A percentile compares a stretch with the other conserved stretches of the same genome.
These are phyloP conservation scores for Monosporascus cannonballus DNA, from an alignment of 2,329 filamentous ascomycete genomes.

Conservation along the genomic window DNA sequence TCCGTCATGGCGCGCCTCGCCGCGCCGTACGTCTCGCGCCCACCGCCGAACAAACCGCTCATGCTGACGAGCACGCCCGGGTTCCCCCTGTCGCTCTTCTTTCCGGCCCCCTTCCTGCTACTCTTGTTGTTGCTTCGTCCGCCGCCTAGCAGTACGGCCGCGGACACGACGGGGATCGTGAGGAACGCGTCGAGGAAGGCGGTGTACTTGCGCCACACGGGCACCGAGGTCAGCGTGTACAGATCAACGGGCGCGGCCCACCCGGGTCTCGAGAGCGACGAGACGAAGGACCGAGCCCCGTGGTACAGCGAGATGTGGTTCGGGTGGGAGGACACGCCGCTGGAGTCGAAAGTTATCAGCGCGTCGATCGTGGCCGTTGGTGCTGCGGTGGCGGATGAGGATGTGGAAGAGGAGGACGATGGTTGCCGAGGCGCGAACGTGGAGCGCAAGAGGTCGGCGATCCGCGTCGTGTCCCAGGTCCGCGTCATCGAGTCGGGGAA, in stretches of 20 bases:
- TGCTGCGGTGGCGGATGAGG: constrained; percentile 21
- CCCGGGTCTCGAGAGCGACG: constrained; percentile 56
- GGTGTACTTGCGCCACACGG: constrained; percentile 73
- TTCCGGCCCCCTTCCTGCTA: constrained; percentile 3
- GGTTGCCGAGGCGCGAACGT: constrained; percentile 63
- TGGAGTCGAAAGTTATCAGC: constrained; percentile 82
- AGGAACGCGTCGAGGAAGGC: constrained; percentile 69
- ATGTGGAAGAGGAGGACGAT: constrained; percentile 6
- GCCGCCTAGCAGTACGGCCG: constrained; percentile 42
- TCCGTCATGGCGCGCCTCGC: constrained; percentile 84
- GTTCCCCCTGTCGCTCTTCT: constrained; percentile 34
- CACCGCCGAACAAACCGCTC: constrained; percentile 54
- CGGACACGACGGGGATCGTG: constrained; percentile 56
- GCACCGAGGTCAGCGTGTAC: constrained; percentile 75
- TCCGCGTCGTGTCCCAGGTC: constrained; percentile 65
- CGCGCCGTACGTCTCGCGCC: constrained; percentile 42
- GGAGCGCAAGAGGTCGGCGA: constrained; percentile 63
- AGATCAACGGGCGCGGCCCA: constrained; percentile 71
- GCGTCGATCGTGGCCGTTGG: constrained; percentile 62
- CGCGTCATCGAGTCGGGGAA: constrained; percentile 88
- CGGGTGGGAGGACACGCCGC: constrained; percentile 79
- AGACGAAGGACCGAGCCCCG: constrained; percentile 70
- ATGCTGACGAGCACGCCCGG: constrained; percentile 63
- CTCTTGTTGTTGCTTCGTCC: constrained; percentile 6
- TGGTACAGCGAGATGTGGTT: constrained; percentile 90